A percentile compares a stretch with the other conserved stretches of the same genome.
Evolutionary conservation across 2,329 filamentous ascomycete species (phyloP).

Genomic region (Xylariaceae sp.): DNA sequence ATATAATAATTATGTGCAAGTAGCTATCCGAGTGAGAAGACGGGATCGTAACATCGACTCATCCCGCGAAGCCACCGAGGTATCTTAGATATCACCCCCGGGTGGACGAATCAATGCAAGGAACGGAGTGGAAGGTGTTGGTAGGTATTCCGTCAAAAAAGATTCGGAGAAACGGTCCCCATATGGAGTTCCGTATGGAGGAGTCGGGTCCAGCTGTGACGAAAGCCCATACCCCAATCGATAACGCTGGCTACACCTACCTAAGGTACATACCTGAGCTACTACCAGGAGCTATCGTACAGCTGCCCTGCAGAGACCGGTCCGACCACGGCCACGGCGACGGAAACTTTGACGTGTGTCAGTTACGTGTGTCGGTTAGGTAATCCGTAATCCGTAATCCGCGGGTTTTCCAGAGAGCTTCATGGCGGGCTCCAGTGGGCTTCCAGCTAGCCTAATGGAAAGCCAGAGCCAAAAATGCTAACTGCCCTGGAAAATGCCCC

Average conservation of each 20-base stretch:
- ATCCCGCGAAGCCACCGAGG: not conserved
- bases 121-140: conserved; percentile 8
- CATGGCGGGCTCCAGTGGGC: no score
- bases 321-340: not conserved
- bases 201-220: not conserved
- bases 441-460: no score
- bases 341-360: no score
- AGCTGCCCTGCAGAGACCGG: not conserved
- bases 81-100: not conserved
- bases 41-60: not conserved
- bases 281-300: no score
- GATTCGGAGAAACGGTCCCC: no score
- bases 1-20: not conserved
- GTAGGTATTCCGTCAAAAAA: not conserved
- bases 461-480: no score
- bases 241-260: conserved; percentile 15
- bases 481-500: conserved; percentile 6
- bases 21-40: not conserved
- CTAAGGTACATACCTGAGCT: no score
- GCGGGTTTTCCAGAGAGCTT: not conserved
- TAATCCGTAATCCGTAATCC: not conserved
- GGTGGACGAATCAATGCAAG: conserved; percentile 13
- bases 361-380: not conserved
- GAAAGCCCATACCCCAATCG: conserved; percentile 4
- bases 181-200: no score